These are phyloP conservation scores for Colletotrichum limetticola DNA, from an alignment of 2,329 filamentous ascomycete genomes.

Conservation along the genomic window DNA sequence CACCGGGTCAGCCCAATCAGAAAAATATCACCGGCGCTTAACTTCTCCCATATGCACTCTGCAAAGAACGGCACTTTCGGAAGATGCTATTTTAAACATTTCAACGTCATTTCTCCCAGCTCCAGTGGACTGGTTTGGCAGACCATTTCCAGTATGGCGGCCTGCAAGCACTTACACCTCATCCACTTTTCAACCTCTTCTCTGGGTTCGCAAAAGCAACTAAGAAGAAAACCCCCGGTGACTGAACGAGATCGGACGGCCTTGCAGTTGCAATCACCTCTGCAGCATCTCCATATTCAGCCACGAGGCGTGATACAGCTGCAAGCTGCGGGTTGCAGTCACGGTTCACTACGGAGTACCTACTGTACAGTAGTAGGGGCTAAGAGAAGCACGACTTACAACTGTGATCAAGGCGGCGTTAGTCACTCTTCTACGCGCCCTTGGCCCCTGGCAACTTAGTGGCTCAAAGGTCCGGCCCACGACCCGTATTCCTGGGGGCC, in stretches of 20 bases:
- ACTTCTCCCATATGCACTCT: slow-evolving; percentile 7
- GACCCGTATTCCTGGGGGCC: slow-evolving; percentile 39
- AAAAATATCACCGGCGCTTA: slow-evolving; percentile 17
- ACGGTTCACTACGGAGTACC: background rate
- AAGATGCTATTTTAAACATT: slow-evolving; percentile 23
- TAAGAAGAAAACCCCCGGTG: slow-evolving; percentile 7
- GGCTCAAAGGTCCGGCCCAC: slow-evolving; percentile 26
- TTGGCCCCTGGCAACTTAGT: slow-evolving; percentile 40
- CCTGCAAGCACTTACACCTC: slow-evolving; percentile 32
- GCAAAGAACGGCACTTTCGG: slow-evolving; percentile 9
- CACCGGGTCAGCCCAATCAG: slow-evolving; percentile 10
- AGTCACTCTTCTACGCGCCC: slow-evolving; percentile 50
- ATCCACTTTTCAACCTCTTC: slow-evolving; percentile 11
- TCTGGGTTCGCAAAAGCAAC: background rate
- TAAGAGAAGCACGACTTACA: background rate
- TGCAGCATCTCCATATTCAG: slow-evolving; percentile 4
- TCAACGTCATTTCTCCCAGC: slow-evolving; percentile 8
- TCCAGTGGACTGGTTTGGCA: slow-evolving; percentile 17
- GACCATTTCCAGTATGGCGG: slow-evolving; percentile 22
- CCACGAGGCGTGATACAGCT: slow-evolving; percentile 16
- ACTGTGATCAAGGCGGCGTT: slow-evolving; percentile 31
- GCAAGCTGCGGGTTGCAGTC: slow-evolving; percentile 19
- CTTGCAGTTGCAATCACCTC: slow-evolving; percentile 19
- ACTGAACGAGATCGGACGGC: slow-evolving; percentile 18
- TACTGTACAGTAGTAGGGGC: too few relatives aligned